These are phyloP conservation scores for Pythium phragmitis DNA, from an alignment of 352 stramenopile species.

Conservation along the genomic window DNA sequence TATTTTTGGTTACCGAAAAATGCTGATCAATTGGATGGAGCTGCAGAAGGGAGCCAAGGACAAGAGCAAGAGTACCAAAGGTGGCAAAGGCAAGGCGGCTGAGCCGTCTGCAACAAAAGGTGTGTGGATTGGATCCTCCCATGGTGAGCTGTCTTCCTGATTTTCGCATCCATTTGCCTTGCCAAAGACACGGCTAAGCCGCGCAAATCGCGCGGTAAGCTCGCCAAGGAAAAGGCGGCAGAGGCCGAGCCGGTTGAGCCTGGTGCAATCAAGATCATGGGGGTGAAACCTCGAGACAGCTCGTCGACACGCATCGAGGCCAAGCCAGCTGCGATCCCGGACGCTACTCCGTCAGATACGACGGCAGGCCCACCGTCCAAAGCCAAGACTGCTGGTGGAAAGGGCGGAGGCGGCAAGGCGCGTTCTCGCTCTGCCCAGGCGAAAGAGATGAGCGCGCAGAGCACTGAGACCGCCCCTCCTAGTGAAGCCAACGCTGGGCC, in stretches of 20 bases:
- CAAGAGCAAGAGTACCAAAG: slow-evolving; percentile 20
- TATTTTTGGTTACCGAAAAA: not conserved
- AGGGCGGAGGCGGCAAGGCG: slow-evolving; percentile 9
- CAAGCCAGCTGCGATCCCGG: not conserved
- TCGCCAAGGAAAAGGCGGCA: slow-evolving; percentile 34
- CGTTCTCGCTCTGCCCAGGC: slow-evolving; percentile 3
- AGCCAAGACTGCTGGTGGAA: slow-evolving; percentile 10
- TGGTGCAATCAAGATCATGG: slow-evolving; percentile 58
- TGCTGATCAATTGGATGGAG: not conserved
- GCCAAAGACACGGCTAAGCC: slow-evolving; percentile 39
- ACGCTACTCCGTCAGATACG: not conserved
- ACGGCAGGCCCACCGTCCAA: not conserved
- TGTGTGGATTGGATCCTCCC: not conserved
- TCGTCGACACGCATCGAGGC: not conserved
- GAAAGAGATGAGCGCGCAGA: slow-evolving; percentile 6
- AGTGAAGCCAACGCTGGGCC: not conserved
- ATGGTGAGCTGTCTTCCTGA: not conserved
- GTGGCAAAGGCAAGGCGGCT: slow-evolving; percentile 11
- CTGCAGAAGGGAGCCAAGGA: slow-evolving; percentile 20
- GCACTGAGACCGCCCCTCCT: not conserved
- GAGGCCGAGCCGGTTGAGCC: slow-evolving; percentile 30
- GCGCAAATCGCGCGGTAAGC: slow-evolving; percentile 38
- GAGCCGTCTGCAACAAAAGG: slow-evolving; percentile 11
- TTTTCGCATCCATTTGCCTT: not conserved
- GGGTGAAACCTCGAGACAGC: slow-evolving; percentile 14